Evolutionary conservation across 805 yeast species (phyloP).

Genomic region (Sugiyamaella americana): DNA sequence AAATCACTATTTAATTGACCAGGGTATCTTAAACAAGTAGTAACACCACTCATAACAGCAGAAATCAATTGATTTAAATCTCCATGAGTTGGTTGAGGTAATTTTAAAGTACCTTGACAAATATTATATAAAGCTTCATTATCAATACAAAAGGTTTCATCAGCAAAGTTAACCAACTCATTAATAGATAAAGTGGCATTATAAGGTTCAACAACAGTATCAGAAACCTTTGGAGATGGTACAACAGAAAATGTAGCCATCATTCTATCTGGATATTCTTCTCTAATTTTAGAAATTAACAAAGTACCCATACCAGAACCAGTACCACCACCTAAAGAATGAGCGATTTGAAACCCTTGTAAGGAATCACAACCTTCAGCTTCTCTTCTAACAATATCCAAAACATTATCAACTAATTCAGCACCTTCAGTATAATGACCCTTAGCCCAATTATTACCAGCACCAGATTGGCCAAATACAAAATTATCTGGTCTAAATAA

Average conservation of each 20-base stretch:
- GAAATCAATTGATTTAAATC: constrained; percentile 81
- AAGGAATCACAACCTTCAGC: constrained; percentile 89
- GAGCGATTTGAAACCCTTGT: constrained; percentile 90
- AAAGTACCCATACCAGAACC: constrained; percentile 96
- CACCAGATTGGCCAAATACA: constrained; percentile 84
- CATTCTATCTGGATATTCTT: constrained; percentile 93
- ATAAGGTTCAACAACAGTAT: constrained; percentile 93
- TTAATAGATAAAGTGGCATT: constrained; percentile 87
- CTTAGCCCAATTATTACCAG: constrained; percentile 96
- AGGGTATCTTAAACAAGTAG: constrained; percentile 89
- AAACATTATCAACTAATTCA: constrained; percentile 80
- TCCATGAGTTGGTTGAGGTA: constrained; percentile 68
- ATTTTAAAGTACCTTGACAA: constrained; percentile 78
- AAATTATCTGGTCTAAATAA: constrained; percentile 89
- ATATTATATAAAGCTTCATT: constrained; percentile 90
- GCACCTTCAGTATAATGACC: constrained; percentile 98
- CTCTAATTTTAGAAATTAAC: constrained; percentile 77
- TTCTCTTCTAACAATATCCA: constrained; percentile 88
- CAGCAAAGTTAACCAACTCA: constrained; percentile 84
- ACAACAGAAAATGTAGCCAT: constrained; percentile 91
- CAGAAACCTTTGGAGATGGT: constrained; percentile 86
- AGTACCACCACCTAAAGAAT: constrained; percentile 85
- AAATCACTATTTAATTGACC: constrained; percentile 91
- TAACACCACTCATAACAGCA: constrained; percentile 91
- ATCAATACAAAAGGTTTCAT: constrained; percentile 92